A percentile compares a stretch with the other conserved stretches of the same genome.
phyloP scores from a whole-genome alignment of 164 flowering plant genomes.

The Aristolochia fimbriata region DNA sequence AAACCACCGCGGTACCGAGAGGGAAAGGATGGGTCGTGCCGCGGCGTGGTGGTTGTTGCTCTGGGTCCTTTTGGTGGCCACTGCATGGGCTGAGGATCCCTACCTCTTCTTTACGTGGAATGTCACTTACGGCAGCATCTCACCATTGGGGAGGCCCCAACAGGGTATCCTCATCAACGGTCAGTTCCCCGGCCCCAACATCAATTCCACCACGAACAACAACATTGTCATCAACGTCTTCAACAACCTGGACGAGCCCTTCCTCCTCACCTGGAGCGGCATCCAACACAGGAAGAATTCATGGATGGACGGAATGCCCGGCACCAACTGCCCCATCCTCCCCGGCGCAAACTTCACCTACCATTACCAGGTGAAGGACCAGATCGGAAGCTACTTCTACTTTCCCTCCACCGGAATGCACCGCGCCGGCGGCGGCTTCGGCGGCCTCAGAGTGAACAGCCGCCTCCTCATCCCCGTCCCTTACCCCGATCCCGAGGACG shows the following conservation, averaged over 20 bases:
- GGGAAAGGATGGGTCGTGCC: background rate
- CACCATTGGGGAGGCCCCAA: conserved; percentile 36
- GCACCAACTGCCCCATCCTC: conserved; percentile 35
- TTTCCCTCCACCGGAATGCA: conserved; percentile 25
- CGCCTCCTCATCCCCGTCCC: conserved; percentile 39
- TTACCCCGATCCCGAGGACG: conserved; percentile 36
- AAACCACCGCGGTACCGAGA: too few relatives aligned
- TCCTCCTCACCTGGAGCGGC: conserved; percentile 38
- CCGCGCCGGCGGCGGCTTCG: conserved; percentile 30
- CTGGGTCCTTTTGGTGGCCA: conserved; percentile 1
- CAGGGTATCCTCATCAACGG: conserved; percentile 42
- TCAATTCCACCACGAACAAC: conserved; percentile 50
- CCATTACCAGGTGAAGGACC: conserved; percentile 43
- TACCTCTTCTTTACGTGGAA: conserved; percentile 30
- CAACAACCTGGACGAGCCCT: conserved; percentile 48
- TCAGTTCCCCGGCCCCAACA: conserved; percentile 47
- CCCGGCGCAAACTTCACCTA: conserved; percentile 41
- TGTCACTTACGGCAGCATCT: conserved; percentile 25
- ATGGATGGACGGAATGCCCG: conserved; percentile 43
- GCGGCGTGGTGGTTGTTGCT: background rate
- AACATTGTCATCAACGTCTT: conserved; percentile 46
- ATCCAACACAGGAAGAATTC: conserved; percentile 49
- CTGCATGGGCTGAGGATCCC: conserved; percentile 31
- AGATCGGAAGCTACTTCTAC: conserved; percentile 40
- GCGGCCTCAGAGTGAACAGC: conserved; percentile 29